Conservation (phyloP, 1,284 basidiomycete species). For the Rhodotorula sp. region DNA sequence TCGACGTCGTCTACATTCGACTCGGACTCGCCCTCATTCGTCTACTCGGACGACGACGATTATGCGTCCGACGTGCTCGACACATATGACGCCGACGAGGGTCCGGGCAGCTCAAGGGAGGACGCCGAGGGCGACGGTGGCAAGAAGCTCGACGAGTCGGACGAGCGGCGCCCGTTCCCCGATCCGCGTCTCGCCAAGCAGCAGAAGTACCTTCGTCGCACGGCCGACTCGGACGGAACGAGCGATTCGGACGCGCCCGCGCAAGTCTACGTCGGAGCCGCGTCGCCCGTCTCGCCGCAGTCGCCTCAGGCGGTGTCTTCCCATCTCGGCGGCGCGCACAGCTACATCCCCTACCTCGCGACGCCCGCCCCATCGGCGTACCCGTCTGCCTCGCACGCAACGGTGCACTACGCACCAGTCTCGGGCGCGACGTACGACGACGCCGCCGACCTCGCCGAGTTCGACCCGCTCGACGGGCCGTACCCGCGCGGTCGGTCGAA, state of each 20-base stretch:
- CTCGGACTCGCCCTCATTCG: background rate
- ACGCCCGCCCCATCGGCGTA: background rate
- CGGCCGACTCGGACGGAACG: background rate
- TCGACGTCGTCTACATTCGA: background rate
- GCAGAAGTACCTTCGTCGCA: constrained; percentile 5
- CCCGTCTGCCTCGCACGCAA: background rate
- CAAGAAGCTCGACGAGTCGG: constrained; percentile 1
- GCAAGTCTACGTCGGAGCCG: background rate
- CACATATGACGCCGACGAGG: background rate
- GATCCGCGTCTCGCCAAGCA: constrained; percentile 7
- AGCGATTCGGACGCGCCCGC: background rate
- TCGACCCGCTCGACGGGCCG: constrained; percentile 1
- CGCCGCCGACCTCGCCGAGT: background rate
- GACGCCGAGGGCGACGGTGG: background rate
- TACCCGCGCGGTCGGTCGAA: constrained; percentile 25
- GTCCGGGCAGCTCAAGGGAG: background rate
- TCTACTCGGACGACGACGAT: background rate
- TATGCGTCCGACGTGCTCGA: constrained; percentile 2
- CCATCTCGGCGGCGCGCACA: background rate
- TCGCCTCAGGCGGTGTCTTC: background rate
- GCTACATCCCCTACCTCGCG: background rate
- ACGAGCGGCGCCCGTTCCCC: constrained; percentile 12
- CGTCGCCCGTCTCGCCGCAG: background rate
- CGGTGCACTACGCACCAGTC: background rate
- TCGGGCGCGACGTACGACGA: background rate